Evolutionary conservation across 2,329 filamentous ascomycete species (phyloP).

Genomic region (Aspergillus spinulosporus): DNA sequence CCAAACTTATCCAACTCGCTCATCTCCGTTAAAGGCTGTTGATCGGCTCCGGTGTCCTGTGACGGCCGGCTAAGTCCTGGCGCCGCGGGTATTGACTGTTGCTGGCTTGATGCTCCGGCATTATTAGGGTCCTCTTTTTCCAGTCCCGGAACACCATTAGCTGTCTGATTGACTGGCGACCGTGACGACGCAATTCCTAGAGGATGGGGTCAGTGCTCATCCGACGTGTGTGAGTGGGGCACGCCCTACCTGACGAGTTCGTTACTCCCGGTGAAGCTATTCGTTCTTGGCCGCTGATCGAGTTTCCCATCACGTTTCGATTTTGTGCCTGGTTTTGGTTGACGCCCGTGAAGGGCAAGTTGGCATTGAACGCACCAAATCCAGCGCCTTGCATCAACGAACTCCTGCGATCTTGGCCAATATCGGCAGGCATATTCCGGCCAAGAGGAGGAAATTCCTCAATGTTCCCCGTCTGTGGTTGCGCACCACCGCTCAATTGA

Average conservation of each 20-base stretch:
- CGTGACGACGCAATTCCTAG: slow-evolving; percentile 41
- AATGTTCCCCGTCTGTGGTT: slow-evolving; percentile 58
- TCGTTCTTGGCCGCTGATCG: slow-evolving; percentile 43
- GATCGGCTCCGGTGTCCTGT: slow-evolving; percentile 40
- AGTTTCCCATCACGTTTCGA: slow-evolving; percentile 32
- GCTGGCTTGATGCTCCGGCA: slow-evolving; percentile 36
- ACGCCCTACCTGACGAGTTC: slow-evolving; percentile 31
- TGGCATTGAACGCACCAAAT: slow-evolving; percentile 42
- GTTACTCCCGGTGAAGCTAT: slow-evolving; percentile 39
- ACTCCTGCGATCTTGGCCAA: slow-evolving; percentile 51
- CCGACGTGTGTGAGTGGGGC: not conserved
- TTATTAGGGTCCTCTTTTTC: slow-evolving; percentile 47
- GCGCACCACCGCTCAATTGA: slow-evolving; percentile 50
- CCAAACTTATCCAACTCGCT: slow-evolving; percentile 61
- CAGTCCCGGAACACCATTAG: slow-evolving; percentile 45
- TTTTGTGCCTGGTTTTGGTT: slow-evolving; percentile 43
- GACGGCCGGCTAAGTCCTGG: slow-evolving; percentile 35
- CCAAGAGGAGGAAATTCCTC: slow-evolving; percentile 64
- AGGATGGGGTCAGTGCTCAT: slow-evolving; percentile 20
- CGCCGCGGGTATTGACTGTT: slow-evolving; percentile 37
- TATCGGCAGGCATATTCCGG: slow-evolving; percentile 52
- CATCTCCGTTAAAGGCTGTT: slow-evolving; percentile 56
- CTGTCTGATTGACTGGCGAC: slow-evolving; percentile 45
- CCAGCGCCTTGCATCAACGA: slow-evolving; percentile 54
- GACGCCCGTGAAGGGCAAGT: slow-evolving; percentile 45